A percentile compares a stretch with the other conserved stretches of the same genome.
phyloP scores from a whole-genome alignment of 192 early-diverging fungal species.

The Dispira simplex region DNA sequence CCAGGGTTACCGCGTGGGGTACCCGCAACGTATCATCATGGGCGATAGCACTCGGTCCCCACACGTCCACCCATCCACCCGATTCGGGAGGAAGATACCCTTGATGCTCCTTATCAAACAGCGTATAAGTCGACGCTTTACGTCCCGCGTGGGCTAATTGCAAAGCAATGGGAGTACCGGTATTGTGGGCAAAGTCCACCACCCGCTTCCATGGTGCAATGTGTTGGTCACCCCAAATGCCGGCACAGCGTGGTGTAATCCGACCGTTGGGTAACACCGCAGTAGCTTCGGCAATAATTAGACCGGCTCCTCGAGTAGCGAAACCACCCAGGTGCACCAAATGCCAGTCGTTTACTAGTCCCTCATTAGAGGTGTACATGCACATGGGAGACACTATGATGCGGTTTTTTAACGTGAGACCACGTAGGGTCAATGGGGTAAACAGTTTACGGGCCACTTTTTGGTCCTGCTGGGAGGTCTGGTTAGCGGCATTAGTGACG shows the following conservation, averaged over 20 bases:
- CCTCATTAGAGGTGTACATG: slow-evolving; percentile 53
- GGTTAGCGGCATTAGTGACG: slow-evolving; percentile 9
- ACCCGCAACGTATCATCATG: slow-evolving; percentile 23
- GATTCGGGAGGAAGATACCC: slow-evolving; percentile 19
- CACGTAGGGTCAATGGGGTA: slow-evolving; percentile 47
- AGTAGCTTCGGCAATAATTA: slow-evolving; percentile 66
- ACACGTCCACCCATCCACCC: slow-evolving; percentile 60
- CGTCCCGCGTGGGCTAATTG: slow-evolving; percentile 77
- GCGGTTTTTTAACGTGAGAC: slow-evolving; percentile 58
- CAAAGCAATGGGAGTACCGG: slow-evolving; percentile 42
- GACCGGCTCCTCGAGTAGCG: slow-evolving; percentile 61
- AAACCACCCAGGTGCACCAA: slow-evolving; percentile 44
- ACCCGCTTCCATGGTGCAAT: slow-evolving; percentile 33
- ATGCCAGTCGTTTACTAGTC: slow-evolving; percentile 48
- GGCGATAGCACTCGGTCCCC: slow-evolving; percentile 39
- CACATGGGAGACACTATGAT: slow-evolving; percentile 73
- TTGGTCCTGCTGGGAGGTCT: slow-evolving; percentile 18
- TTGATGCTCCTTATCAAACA: slow-evolving; percentile 13
- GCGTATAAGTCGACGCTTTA: slow-evolving; percentile 37
- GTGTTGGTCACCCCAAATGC: slow-evolving; percentile 75
- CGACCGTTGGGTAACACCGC: slow-evolving; percentile 61
- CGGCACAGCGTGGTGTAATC: slow-evolving; percentile 58
- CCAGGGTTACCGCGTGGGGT: slow-evolving; percentile 42
- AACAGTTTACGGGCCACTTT: too few species aligned
- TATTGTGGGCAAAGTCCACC: slow-evolving; percentile 41